Percentiles rank a stretch among this genome's conserved stretches.
phyloP scores from a whole-genome alignment of 352 stramenopile genomes.

The Phytophthora nicotianae region DNA sequence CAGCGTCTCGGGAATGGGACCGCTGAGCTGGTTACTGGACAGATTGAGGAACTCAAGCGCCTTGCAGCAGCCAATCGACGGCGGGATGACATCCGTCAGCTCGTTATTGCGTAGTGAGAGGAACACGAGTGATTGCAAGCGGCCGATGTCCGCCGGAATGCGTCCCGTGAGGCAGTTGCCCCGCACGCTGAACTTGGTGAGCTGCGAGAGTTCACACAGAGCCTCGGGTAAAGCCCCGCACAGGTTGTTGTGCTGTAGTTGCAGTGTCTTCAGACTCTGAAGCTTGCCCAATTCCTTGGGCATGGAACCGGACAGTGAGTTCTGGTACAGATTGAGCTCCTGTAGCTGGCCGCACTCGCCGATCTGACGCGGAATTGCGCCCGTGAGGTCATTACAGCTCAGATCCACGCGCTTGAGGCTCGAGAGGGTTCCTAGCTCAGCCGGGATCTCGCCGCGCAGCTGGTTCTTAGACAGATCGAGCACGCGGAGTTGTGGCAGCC shows the following conservation, averaged over 20 bases:
- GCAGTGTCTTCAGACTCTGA: slow-evolving; percentile 66
- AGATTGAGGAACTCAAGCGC: slow-evolving; percentile 87
- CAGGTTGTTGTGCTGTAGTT: slow-evolving; percentile 88
- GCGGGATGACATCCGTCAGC: slow-evolving; percentile 66
- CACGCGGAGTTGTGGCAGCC: slow-evolving; percentile 68
- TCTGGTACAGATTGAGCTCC: slow-evolving; percentile 82
- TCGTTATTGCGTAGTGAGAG: slow-evolving; percentile 88
- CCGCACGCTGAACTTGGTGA: slow-evolving; percentile 74
- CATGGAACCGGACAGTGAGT: slow-evolving; percentile 68
- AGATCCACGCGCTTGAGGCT: slow-evolving; percentile 69
- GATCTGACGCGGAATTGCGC: slow-evolving; percentile 47
- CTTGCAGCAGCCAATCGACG: slow-evolving; percentile 73
- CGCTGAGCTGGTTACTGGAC: slow-evolving; percentile 81
- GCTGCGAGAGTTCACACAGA: slow-evolving; percentile 60
- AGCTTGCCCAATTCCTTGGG: slow-evolving; percentile 60
- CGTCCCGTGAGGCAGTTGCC: slow-evolving; percentile 77
- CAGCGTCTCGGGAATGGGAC: slow-evolving; percentile 68
- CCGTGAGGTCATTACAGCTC: slow-evolving; percentile 82
- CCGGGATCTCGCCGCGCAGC: slow-evolving; percentile 68
- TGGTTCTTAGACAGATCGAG: slow-evolving; percentile 87
- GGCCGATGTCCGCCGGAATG: slow-evolving; percentile 70
- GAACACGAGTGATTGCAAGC: slow-evolving; percentile 74
- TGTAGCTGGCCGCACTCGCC: slow-evolving; percentile 66
- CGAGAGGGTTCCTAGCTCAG: slow-evolving; percentile 53
- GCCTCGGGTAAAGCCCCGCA: slow-evolving; percentile 52